Conservation (phyloP, 2,329 filamentous ascomycete genomes). For the Rhynchosporium graminicola region DNA sequence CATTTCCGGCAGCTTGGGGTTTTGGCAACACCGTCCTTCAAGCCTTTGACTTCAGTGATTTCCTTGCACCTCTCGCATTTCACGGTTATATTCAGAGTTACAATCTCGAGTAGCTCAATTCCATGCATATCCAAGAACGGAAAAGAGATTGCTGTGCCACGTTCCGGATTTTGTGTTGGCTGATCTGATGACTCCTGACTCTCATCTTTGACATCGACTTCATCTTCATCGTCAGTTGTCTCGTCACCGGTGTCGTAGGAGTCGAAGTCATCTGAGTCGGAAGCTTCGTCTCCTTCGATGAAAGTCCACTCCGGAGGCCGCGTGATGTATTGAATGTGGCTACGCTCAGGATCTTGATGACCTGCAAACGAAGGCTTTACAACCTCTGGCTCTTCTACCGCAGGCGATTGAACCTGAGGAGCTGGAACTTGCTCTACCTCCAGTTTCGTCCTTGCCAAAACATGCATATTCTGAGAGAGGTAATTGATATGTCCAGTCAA, state of each 20-base stretch:
- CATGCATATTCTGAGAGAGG: slow-evolving; percentile 69
- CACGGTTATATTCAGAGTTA: slow-evolving; percentile 65
- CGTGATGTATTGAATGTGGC: slow-evolving; percentile 71
- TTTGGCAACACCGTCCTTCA: slow-evolving; percentile 59
- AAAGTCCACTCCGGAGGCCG: slow-evolving; percentile 73
- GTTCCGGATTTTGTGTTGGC: slow-evolving; percentile 48
- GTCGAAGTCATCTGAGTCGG: slow-evolving; percentile 49
- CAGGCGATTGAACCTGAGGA: slow-evolving; percentile 1
- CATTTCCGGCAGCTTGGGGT: slow-evolving; percentile 60
- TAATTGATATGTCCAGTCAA: slow-evolving; percentile 77
- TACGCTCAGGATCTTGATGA: slow-evolving; percentile 48
- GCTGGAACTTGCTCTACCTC: slow-evolving; percentile 25
- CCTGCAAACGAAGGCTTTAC: slow-evolving; percentile 30
- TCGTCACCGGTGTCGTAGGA: slow-evolving; percentile 43
- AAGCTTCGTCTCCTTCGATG: slow-evolving; percentile 46
- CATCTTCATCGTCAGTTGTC: slow-evolving; percentile 44
- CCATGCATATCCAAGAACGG: slow-evolving; percentile 75
- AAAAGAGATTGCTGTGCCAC: slow-evolving; percentile 76
- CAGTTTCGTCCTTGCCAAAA: slow-evolving; percentile 59
- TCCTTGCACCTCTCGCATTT: slow-evolving; percentile 82
- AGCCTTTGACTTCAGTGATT: slow-evolving; percentile 65
- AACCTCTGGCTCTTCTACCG: slow-evolving; percentile 14
- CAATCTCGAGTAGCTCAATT: slow-evolving; percentile 73
- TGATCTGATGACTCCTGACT: slow-evolving; percentile 30
- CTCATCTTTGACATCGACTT: slow-evolving; percentile 44